Evolutionary conservation across 2,329 filamentous ascomycete genomes (phyloP).

Genomic region (Emergomyces orientalis): DNA sequence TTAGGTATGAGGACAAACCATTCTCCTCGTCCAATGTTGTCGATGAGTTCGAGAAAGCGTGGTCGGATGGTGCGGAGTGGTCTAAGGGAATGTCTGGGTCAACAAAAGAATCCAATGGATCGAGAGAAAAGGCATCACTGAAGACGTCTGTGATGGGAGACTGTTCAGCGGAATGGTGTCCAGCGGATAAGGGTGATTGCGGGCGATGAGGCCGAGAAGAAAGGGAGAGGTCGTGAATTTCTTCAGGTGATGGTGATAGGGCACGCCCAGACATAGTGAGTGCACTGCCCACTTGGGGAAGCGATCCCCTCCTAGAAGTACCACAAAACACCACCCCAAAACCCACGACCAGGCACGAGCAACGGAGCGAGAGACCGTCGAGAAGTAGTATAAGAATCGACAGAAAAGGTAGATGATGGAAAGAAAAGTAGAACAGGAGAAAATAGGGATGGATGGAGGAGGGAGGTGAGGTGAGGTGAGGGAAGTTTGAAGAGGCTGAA

Average conservation of each 20-base stretch:
- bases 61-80: constrained; percentile 30
- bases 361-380: constrained; percentile 1
- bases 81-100: neutral
- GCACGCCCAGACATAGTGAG: constrained; percentile 33
- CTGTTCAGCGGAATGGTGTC: constrained; percentile 10
- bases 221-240: neutral
- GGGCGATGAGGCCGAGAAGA: constrained; percentile 18
- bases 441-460: constrained; percentile 13
- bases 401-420: neutral
- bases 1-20: constrained; percentile 5
- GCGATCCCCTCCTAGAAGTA: constrained; percentile 7
- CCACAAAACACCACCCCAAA: constrained; percentile 6
- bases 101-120: constrained; percentile 26
- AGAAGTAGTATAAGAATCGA: neutral
- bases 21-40: neutral
- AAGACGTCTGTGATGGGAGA: constrained; percentile 38
- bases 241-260: constrained; percentile 22
- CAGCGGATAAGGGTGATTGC: constrained; percentile 5
- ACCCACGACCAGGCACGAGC: neutral
- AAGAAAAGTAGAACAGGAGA: constrained; percentile 14
- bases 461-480: no score
- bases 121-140: constrained; percentile 41
- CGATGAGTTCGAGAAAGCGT: constrained; percentile 15
- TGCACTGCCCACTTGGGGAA: constrained; percentile 16
- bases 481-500: constrained; percentile 12